A percentile compares a stretch with the other conserved stretches of the same genome.
These are phyloP conservation scores for Agrocybe pediades DNA, from an alignment of 768 basidiomycete genomes.

Conservation along the genomic window DNA sequence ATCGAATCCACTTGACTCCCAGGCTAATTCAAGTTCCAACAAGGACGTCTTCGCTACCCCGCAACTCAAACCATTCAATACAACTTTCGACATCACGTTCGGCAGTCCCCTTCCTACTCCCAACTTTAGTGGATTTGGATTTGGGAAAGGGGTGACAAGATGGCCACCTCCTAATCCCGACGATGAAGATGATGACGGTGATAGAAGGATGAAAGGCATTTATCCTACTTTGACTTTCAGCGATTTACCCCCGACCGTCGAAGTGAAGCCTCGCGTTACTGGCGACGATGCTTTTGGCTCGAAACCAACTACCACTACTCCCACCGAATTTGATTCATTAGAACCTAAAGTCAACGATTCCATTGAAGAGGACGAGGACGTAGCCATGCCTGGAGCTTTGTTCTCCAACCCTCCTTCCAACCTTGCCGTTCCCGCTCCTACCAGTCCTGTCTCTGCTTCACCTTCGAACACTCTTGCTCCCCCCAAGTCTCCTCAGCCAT, in stretches of 20 bases:
- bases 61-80: slow-evolving; percentile 63
- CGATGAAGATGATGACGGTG: slow-evolving; percentile 19
- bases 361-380: neutral
- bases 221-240: slow-evolving; percentile 41
- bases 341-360: neutral
- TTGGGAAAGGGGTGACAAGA: slow-evolving; percentile 22
- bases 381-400: slow-evolving; percentile 34
- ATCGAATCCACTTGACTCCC: slow-evolving; percentile 29
- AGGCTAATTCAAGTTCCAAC: slow-evolving; percentile 19
- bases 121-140: slow-evolving; percentile 17
- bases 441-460: neutral
- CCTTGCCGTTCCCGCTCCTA: no score
- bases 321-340: neutral
- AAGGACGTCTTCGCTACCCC: slow-evolving; percentile 47
- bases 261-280: slow-evolving; percentile 6
- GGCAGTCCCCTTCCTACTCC: slow-evolving; percentile 45
- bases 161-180: slow-evolving; percentile 36
- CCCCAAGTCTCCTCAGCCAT: slow-evolving; percentile 42
- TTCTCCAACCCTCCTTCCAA: slow-evolving; percentile 4
- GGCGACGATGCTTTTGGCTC: neutral
- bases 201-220: slow-evolving; percentile 28
- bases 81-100: slow-evolving; percentile 67
- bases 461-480: slow-evolving; percentile 1
- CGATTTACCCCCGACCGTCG: slow-evolving; percentile 25
- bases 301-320: neutral